phyloP scores from a whole-genome alignment of 2,329 filamentous ascomycete species.

The Xylariaceae sp. region DNA sequence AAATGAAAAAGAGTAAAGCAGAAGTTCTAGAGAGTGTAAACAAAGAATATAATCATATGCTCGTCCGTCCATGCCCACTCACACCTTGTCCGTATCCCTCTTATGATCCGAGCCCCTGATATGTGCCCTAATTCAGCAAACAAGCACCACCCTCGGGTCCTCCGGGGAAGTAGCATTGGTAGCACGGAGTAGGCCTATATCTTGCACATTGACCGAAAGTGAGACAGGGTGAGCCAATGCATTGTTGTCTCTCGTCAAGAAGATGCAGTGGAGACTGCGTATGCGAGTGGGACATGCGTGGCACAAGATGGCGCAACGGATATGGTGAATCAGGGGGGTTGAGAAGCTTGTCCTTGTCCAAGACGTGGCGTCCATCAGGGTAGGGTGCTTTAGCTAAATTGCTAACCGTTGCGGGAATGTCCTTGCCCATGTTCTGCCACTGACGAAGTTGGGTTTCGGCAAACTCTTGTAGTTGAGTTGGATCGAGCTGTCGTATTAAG shows the following conservation, averaged over 20 bases:
- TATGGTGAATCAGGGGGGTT: constrained; percentile 10
- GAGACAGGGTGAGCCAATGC: constrained; percentile 10
- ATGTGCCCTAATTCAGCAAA: constrained; percentile 2
- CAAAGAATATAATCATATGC: constrained; percentile 3
- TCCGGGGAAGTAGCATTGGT: constrained; percentile 13
- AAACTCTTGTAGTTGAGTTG: constrained; percentile 10
- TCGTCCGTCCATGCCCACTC: constrained; percentile 1
- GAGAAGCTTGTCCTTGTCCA: constrained; percentile 11
- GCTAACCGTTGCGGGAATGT: constrained; percentile 7
- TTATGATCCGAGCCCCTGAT: constrained; percentile 2
- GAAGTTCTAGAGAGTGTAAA: constrained; percentile 1
- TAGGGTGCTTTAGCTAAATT: constrained; percentile 11
- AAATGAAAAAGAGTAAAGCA: constrained; percentile 1
- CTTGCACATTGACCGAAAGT: constrained; percentile 12
- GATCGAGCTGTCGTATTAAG: constrained; percentile 10
- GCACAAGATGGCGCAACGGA: background rate
- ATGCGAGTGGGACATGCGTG: constrained; percentile 3
- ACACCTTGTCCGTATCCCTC: background rate
- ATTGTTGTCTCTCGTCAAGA: constrained; percentile 8
- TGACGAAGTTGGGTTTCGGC: constrained; percentile 10
- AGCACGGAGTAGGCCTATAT: constrained; percentile 11
- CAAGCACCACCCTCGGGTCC: constrained; percentile 6
- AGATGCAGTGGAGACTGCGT: background rate
- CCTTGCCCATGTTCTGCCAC: constrained; percentile 10
- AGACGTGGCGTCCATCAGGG: constrained; percentile 9